These are phyloP conservation scores for Vaccinium macrocarpon DNA, from an alignment of 148 eudicot species.

Conservation along the genomic window DNA sequence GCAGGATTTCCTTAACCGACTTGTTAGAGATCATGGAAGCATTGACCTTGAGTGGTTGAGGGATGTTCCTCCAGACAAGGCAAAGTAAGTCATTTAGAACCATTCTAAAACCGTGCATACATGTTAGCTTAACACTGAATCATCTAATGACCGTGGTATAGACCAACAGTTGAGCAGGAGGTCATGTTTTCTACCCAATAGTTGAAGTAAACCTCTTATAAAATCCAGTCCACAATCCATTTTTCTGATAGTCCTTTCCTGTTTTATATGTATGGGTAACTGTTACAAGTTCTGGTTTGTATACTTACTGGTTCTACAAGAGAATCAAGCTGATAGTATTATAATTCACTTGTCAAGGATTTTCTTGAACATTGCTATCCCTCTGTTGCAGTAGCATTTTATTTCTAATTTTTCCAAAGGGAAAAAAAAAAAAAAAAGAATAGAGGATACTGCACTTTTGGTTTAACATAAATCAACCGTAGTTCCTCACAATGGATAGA, in stretches of 20 bases:
- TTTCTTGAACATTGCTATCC: not conserved
- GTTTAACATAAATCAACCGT: not conserved
- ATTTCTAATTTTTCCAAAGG: not conserved
- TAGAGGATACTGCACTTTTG: not conserved
- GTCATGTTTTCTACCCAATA: not conserved
- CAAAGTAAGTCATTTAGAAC: slow-evolving; percentile 35
- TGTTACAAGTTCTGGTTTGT: not conserved
- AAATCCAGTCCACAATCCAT: not conserved
- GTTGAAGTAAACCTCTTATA: not conserved
- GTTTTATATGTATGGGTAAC: not conserved
- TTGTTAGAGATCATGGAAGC: slow-evolving; percentile 48
- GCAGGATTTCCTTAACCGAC: slow-evolving; percentile 54
- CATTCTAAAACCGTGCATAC: not conserved
- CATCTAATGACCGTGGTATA: not conserved
- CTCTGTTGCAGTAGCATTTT: not conserved
- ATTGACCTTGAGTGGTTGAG: slow-evolving; percentile 61
- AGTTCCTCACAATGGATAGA: not conserved
- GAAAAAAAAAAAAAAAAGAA: not conserved
- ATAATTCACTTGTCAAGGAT: not conserved
- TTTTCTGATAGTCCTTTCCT: not conserved
- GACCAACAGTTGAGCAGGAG: not conserved
- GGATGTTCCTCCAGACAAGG: slow-evolving; percentile 49
- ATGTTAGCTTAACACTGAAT: not conserved
- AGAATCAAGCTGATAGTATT: not conserved
- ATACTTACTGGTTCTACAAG: not conserved